These are phyloP conservation scores for Rhipidocladum racemiflorum DNA, from an alignment of 176 grass and related monocot species.

Conservation along the genomic window DNA sequence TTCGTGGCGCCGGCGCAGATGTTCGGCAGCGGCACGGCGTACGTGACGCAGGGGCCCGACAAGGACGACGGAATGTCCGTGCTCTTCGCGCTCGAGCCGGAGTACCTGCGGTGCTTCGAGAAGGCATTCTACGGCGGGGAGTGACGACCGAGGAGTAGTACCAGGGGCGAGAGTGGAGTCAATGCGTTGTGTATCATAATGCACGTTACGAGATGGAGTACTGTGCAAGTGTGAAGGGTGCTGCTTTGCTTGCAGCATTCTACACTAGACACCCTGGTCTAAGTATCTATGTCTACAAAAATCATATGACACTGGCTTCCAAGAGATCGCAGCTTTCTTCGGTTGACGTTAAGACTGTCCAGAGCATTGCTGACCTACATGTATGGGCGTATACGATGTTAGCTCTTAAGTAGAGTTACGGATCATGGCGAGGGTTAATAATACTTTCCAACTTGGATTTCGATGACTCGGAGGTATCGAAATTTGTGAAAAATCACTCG, in stretches of 20 bases:
- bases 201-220: background rate
- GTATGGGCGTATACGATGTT: too few species aligned
- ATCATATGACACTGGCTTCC: background rate
- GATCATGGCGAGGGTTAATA: too few species aligned
- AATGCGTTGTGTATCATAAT: conserved; percentile 6
- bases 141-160: background rate
- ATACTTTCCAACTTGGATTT: too few species aligned
- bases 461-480: too few species aligned
- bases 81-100: conserved; percentile 56
- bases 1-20: conserved; percentile 64
- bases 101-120: conserved; percentile 65
- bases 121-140: conserved; percentile 61
- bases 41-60: conserved; percentile 35
- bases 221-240: background rate
- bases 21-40: conserved; percentile 56
- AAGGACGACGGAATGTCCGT: conserved; percentile 53
- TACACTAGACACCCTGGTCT: background rate
- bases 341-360: background rate
- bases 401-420: too few species aligned
- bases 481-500: too few species aligned
- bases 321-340: background rate
- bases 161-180: background rate
- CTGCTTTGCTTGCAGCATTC: background rate
- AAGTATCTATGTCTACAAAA: background rate
- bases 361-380: too few species aligned